Conservation (phyloP, 2,329 filamentous ascomycete species). For the Tolypocladium inflatum region DNA sequence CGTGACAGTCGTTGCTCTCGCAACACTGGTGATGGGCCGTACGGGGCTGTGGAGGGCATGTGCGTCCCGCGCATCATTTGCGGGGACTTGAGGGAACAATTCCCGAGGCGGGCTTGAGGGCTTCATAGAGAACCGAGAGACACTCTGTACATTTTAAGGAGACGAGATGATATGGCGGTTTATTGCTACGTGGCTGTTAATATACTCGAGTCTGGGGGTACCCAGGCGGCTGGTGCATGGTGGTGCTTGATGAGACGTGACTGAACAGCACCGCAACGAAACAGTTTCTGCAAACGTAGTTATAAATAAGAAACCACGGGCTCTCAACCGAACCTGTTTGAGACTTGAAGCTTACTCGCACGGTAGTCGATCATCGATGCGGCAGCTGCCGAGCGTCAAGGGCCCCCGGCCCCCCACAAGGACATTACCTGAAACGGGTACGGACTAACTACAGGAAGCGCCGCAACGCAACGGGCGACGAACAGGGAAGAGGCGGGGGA, state of each 20-base stretch:
- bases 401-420: too few relatives aligned
- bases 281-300: too few relatives aligned
- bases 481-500: not conserved
- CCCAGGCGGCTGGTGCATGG: too few relatives aligned
- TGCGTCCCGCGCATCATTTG: conserved; percentile 2
- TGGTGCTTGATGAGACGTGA: too few relatives aligned
- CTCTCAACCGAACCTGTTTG: not conserved
- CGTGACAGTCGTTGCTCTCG: not conserved
- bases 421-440: not conserved
- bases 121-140: not conserved
- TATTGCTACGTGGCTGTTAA: too few relatives aligned
- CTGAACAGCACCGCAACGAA: not conserved
- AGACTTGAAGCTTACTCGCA: not conserved
- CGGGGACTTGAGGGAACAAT: not conserved
- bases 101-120: not conserved
- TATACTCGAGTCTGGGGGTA: not conserved
- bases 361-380: not conserved
- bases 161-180: too few relatives aligned
- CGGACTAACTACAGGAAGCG: not conserved
- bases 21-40: not conserved
- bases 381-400: not conserved
- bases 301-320: too few relatives aligned
- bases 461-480: not conserved
- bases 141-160: not conserved
- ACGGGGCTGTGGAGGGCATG: conserved; percentile 1